Evolutionary conservation across 768 basidiomycete species (phyloP).

Genomic region (Infundibulicybe gibba): DNA sequence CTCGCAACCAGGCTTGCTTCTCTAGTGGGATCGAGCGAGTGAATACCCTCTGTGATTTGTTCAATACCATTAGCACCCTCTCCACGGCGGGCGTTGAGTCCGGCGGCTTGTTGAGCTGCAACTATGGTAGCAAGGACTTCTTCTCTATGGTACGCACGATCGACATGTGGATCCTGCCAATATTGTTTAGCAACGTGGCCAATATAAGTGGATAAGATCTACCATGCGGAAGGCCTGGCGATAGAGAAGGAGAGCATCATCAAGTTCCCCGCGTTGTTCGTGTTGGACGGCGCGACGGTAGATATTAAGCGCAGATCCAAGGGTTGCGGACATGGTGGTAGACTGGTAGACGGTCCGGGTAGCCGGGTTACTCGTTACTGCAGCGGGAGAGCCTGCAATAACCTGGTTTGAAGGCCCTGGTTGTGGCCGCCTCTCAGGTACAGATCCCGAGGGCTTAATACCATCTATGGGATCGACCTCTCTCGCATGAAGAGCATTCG

Average conservation of each 20-base stretch:
- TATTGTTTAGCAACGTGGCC: neutral
- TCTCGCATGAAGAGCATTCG: neutral
- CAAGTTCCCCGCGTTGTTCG: conserved; percentile 72
- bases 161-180: conserved; percentile 61
- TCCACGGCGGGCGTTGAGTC: conserved; percentile 7
- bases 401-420: conserved; percentile 14
- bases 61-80: conserved; percentile 15
- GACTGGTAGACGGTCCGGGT: conserved; percentile 11
- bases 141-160: conserved; percentile 60
- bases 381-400: conserved; percentile 11
- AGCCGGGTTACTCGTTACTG: conserved; percentile 13
- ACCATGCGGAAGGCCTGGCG: conserved; percentile 75
- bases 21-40: conserved; percentile 19
- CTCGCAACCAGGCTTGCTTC: conserved; percentile 26
- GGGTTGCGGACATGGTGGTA: conserved; percentile 24
- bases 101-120: conserved; percentile 17
- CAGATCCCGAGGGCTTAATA: too few relatives aligned
- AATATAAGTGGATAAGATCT: neutral
- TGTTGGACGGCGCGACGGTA: conserved; percentile 70
- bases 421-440: too few relatives aligned
- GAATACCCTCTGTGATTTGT: conserved; percentile 18
- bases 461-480: too few relatives aligned
- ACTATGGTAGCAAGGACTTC: conserved; percentile 41
- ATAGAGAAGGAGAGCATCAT: conserved; percentile 74
- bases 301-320: conserved; percentile 52